Base-by-base conservation (phyloP, 306 rosid genomes). In the Myrica gale region DNA sequence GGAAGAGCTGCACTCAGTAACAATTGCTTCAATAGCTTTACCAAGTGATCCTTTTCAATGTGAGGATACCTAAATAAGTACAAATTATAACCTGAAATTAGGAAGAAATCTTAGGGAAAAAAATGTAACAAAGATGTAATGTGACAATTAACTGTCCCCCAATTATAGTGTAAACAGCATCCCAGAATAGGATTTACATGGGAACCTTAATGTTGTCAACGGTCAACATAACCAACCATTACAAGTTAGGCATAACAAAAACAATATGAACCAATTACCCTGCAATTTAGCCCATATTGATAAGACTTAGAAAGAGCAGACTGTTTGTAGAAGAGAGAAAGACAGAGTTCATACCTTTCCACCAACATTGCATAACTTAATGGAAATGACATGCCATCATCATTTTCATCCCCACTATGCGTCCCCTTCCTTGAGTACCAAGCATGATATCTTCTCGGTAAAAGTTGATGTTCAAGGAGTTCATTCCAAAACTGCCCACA, bases 391-490 rank as follows among this genome's bases (percentile, higher is more conserved):
- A 83, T 75, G 80, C 98, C 98, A 81, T 89, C 90, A 71, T 92
- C 93, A 75, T 88, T 80, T 79, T 81, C 92, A 81, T 87, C 86
- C 76, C 88, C 97, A 81, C 89, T 83, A 6, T 11, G 85, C 37
- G 67, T 23, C 58, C 92, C 98, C 43, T 85, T 92, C 81, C 97
- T 92, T 76, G 99, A 92, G 86, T 90, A 96, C 98, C 98, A 90
- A 68, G 97, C 88, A 80, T 92, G 99, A 86, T 92, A 92, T 81
- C 99, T 86, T 92, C 97, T 89, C 77, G 99, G 99, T 85, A 96
- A 87, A 58, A 96, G 97, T 77, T 90, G 89, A 77, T 92, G 97
- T 81, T 92, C 99, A 50, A 85, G 88, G 71, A 96, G 99, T 80
- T 96, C 99, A 78, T 96, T 90, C 92, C 91, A 83, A 4, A 96